Evolutionary conservation across 2,329 filamentous ascomycete genomes (phyloP).

Genomic region (Ophiostoma sp.): DNA sequence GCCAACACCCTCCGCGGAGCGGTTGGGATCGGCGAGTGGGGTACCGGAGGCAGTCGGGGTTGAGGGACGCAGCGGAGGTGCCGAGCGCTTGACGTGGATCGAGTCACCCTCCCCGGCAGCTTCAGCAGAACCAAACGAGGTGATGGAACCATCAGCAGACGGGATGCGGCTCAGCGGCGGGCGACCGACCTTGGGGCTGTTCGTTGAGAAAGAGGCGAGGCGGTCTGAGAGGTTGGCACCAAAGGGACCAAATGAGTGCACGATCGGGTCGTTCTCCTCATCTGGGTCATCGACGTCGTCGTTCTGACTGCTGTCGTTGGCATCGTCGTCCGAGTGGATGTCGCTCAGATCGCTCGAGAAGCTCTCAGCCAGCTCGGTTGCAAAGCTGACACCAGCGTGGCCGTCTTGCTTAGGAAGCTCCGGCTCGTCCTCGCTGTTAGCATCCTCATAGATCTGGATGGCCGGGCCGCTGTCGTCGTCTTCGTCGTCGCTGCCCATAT

Average conservation of each 20-base stretch:
- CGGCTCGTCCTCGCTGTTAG: slow-evolving; percentile 57
- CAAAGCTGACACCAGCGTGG: slow-evolving; percentile 46
- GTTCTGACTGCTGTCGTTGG: slow-evolving; percentile 65
- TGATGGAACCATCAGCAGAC: slow-evolving; percentile 29
- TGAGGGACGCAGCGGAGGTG: background rate
- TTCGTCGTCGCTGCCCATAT: slow-evolving; percentile 32
- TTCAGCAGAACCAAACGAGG: slow-evolving; percentile 23
- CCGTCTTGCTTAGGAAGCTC: slow-evolving; percentile 42
- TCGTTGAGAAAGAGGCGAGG: slow-evolving; percentile 73
- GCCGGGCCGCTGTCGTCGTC: slow-evolving; percentile 43
- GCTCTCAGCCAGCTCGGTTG: slow-evolving; percentile 52
- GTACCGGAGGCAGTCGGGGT: background rate
- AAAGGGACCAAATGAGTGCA: slow-evolving; percentile 90
- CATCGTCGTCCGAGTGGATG: slow-evolving; percentile 56
- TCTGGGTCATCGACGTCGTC: slow-evolving; percentile 78
- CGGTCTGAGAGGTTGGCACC: slow-evolving; percentile 82
- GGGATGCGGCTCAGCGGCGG: slow-evolving; percentile 26
- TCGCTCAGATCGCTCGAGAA: slow-evolving; percentile 61
- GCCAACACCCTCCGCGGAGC: slow-evolving; percentile 25
- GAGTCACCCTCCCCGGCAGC: background rate
- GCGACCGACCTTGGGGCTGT: slow-evolving; percentile 56
- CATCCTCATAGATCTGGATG: slow-evolving; percentile 73
- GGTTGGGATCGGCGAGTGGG: slow-evolving; percentile 5
- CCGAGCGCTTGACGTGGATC: slow-evolving; percentile 3
- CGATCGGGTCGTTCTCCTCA: slow-evolving; percentile 91